phyloP scores from a whole-genome alignment of 2,329 filamentous ascomycete species.

The Fusarium sterilihyphosum region DNA sequence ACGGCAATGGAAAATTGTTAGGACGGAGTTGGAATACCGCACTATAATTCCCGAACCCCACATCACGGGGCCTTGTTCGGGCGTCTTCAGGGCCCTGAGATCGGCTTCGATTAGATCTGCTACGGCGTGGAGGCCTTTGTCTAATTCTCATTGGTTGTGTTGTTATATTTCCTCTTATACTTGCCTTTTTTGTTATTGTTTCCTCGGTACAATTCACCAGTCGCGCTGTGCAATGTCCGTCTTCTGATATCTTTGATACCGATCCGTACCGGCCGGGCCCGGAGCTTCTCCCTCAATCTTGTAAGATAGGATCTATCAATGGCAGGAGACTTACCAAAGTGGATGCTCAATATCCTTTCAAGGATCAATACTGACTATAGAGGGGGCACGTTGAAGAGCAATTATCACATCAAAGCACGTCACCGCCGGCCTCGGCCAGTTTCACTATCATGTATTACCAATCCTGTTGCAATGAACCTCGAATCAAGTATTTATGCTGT shows the following conservation, averaged over 20 bases:
- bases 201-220: not conserved
- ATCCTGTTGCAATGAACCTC: not conserved
- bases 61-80: constrained; percentile 17
- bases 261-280: not conserved
- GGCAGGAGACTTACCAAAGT: not conserved
- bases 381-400: constrained; percentile 12
- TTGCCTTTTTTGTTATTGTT: not conserved
- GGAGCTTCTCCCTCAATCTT: not conserved
- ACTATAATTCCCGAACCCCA: constrained; percentile 37
- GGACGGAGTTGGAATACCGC: constrained; percentile 43
- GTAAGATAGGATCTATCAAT: not conserved
- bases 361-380: not conserved
- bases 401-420: constrained; percentile 25
- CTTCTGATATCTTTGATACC: not conserved
- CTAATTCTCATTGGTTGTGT: not conserved
- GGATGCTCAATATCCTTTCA: not conserved
- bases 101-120: constrained; percentile 17
- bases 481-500: not conserved
- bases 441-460: not conserved
- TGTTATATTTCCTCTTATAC: not conserved
- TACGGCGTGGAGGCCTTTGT: not conserved
- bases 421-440: constrained; percentile 19
- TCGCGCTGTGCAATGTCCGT: constrained; percentile 15
- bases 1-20: constrained; percentile 43
- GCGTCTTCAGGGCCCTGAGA: not conserved